Evolutionary conservation across 306 rosid genomes (phyloP).

Genomic region (Cajanus cajan): DNA sequence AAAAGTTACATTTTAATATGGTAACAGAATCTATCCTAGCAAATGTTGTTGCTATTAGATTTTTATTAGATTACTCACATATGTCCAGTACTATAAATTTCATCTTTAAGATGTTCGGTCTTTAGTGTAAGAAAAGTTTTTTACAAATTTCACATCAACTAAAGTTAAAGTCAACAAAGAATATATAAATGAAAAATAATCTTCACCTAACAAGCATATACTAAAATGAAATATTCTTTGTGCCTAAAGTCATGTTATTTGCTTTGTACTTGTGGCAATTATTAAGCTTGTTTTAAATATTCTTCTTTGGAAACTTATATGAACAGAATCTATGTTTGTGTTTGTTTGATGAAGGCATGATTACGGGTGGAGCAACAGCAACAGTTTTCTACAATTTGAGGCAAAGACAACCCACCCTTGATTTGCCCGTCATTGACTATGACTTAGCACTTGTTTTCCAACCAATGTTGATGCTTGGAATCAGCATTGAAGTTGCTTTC

Average conservation of each 20-base stretch:
- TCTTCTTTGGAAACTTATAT: background rate
- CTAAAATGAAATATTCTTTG: background rate
- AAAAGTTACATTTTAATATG: too few species aligned
- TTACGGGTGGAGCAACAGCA: conserved; percentile 79
- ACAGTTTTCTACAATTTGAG: conserved; percentile 62
- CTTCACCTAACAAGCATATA: background rate
- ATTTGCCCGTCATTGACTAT: conserved; percentile 72
- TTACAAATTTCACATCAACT: too few species aligned
- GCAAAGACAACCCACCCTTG: conserved; percentile 71
- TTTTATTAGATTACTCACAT: too few species aligned
- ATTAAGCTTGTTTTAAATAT: background rate
- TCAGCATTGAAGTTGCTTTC: conserved; percentile 75
- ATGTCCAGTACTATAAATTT: too few species aligned
- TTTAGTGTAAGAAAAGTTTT: too few species aligned
- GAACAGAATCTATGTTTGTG: background rate
- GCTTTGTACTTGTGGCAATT: background rate
- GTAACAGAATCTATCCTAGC: too few species aligned
- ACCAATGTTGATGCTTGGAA: conserved; percentile 79
- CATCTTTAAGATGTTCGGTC: too few species aligned
- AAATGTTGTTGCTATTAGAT: too few species aligned
- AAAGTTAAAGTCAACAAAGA: too few species aligned
- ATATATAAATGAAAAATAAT: too few species aligned
- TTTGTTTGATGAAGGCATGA: conserved; percentile 53
- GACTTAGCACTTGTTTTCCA: conserved; percentile 73
- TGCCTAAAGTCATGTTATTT: background rate